Evolutionary conservation across 2,329 filamentous ascomycete species (phyloP).

Genomic region (Dactylella cylindrospora): DNA sequence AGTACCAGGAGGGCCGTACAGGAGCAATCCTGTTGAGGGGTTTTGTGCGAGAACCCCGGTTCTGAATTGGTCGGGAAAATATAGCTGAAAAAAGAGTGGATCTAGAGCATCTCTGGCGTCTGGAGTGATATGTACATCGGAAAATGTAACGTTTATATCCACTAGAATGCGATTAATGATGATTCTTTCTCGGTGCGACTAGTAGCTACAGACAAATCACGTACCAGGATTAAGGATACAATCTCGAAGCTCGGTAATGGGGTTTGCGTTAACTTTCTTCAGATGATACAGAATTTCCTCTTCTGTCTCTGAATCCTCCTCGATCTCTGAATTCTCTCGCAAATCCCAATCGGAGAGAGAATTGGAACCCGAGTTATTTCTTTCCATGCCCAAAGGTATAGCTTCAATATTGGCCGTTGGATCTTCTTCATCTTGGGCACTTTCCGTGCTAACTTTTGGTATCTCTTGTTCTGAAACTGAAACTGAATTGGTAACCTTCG

Average conservation of each 20-base stretch:
- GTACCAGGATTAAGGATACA: conserved; percentile 1
- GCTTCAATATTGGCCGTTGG: no score
- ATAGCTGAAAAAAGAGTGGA: neutral
- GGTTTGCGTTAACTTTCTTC: neutral
- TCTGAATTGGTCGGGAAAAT: conserved; percentile 3
- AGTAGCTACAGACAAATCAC: neutral
- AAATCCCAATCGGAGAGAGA: no score
- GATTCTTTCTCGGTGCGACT: no score
- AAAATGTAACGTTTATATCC: conserved; percentile 2
- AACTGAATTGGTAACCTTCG: no score
- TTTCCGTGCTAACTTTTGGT: no score
- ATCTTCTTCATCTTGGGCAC: no score
- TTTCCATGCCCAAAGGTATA: no score
- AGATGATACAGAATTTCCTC: conserved; percentile 2
- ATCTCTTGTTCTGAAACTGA: no score
- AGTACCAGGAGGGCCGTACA: neutral
- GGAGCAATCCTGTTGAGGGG: neutral
- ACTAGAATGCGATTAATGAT: neutral
- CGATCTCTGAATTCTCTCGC: neutral
- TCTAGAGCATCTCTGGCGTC: conserved; percentile 1
- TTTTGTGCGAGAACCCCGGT: conserved; percentile 7
- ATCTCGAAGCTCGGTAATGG: neutral
- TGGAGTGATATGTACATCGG: neutral
- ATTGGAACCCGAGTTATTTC: no score
- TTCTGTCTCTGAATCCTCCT: neutral